A percentile compares a stretch with the other conserved stretches of the same genome.
phyloP scores from a whole-genome alignment of 1,284 basidiomycete genomes.

The Inonotus hispidus region DNA sequence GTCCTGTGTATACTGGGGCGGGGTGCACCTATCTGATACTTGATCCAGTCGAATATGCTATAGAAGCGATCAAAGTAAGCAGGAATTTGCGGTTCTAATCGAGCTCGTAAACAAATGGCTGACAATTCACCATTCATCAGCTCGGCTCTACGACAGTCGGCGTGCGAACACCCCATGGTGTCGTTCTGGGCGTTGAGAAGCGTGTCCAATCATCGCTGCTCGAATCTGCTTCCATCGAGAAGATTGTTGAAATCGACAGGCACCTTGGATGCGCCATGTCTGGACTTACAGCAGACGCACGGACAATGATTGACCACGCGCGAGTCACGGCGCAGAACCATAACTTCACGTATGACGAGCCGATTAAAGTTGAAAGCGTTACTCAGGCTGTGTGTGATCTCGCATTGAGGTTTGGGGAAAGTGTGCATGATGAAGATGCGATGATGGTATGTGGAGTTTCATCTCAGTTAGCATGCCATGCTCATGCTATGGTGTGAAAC shows the following conservation, averaged over 20 bases:
- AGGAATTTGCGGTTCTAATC: neutral
- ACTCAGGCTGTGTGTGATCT: slow-evolving; percentile 99
- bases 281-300: slow-evolving; percentile 94
- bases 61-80: slow-evolving; percentile 92
- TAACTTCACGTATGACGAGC: slow-evolving; percentile 95
- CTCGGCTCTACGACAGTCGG: slow-evolving; percentile 98
- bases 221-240: slow-evolving; percentile 95
- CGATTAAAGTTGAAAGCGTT: slow-evolving; percentile 93
- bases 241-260: slow-evolving; percentile 99
- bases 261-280: slow-evolving; percentile 99
- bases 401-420: slow-evolving; percentile 96
- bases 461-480: neutral
- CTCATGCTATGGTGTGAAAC: neutral
- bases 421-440: slow-evolving; percentile 97
- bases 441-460: slow-evolving; percentile 66
- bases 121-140: slow-evolving; percentile 37
- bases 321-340: slow-evolving; percentile 96
- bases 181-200: slow-evolving; percentile 96
- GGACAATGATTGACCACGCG: slow-evolving; percentile 99
- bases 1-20: neutral
- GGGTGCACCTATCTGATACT: slow-evolving; percentile 15
- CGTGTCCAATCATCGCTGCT: slow-evolving; percentile 96
- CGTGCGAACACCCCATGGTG: slow-evolving; percentile 81
- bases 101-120: neutral
- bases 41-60: slow-evolving; percentile 91